These are phyloP conservation scores for Phytophthora hibernalis DNA, from an alignment of 352 stramenopile species.

Conservation along the genomic window DNA sequence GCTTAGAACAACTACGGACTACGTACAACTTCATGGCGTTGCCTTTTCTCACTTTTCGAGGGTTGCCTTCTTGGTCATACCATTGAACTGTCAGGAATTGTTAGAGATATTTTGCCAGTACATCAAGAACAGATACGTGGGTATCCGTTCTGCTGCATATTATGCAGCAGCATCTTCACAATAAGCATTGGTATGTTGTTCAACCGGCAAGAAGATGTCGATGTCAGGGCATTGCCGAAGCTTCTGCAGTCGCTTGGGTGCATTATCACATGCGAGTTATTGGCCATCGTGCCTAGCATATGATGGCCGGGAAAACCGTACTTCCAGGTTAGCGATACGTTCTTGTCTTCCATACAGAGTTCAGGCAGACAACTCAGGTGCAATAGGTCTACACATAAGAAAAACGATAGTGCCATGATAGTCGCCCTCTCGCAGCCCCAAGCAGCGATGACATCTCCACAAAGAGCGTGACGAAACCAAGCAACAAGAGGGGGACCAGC, in stretches of 20 bases:
- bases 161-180: constrained; percentile 63
- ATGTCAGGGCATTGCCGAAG: constrained; percentile 51
- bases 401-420: constrained; percentile 27
- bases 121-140: neutral
- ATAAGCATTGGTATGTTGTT: constrained; percentile 44
- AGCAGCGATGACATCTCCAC: constrained; percentile 31
- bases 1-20: too few species aligned
- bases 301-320: constrained; percentile 45
- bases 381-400: constrained; percentile 25
- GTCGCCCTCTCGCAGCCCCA: constrained; percentile 8
- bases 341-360: constrained; percentile 30
- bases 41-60: too few species aligned
- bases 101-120: neutral
- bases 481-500: constrained; percentile 24
- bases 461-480: constrained; percentile 27
- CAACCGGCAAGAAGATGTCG: constrained; percentile 53
- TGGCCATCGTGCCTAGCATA: constrained; percentile 23
- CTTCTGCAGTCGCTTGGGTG: constrained; percentile 42
- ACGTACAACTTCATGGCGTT: too few species aligned
- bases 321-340: constrained; percentile 40
- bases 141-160: constrained; percentile 59
- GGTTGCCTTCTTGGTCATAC: too few species aligned
- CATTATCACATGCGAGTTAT: constrained; percentile 34
- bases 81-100: constrained; percentile 21
- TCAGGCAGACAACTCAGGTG: constrained; percentile 47